Evolutionary conservation across 2,329 filamentous ascomycete genomes (phyloP).

Genomic region (Zelopaecilomyces penicillatus): DNA sequence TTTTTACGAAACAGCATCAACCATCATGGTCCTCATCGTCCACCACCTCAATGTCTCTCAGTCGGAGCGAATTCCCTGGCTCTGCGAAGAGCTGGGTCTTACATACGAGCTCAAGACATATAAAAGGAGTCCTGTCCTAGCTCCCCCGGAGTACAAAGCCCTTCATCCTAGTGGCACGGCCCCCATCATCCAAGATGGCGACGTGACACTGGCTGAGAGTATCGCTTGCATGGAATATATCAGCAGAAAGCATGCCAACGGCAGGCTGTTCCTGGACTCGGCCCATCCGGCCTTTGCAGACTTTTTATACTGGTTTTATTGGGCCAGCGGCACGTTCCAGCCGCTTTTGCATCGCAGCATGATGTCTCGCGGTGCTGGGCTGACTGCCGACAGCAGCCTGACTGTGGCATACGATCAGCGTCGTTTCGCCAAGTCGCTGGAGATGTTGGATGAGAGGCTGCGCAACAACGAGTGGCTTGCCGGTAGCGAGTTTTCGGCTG

Average conservation of each 20-base stretch:
- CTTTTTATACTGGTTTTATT: constrained; percentile 60
- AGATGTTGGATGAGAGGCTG: constrained; percentile 44
- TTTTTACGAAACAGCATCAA: no score
- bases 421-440: constrained; percentile 32
- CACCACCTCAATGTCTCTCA: constrained; percentile 52
- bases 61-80: constrained; percentile 56
- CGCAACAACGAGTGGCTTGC: constrained; percentile 44
- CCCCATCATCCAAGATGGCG: constrained; percentile 50
- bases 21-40: constrained; percentile 23
- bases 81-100: constrained; percentile 55
- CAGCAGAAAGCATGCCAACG: constrained; percentile 41
- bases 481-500: constrained; percentile 53
- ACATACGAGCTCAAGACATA: constrained; percentile 28
- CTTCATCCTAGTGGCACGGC: constrained; percentile 45
- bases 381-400: constrained; percentile 16
- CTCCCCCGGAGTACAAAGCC: constrained; percentile 30
- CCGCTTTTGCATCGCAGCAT: constrained; percentile 30
- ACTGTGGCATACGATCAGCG: constrained; percentile 19
- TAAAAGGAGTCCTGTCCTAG: constrained; percentile 24
- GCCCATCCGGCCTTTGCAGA: constrained; percentile 43
- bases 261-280: constrained; percentile 38
- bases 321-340: constrained; percentile 38
- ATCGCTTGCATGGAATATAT: constrained; percentile 56
- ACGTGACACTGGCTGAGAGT: constrained; percentile 49
- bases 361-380: constrained; percentile 15